These are phyloP conservation scores for Kingdonia uniflora DNA, from an alignment of 164 flowering plant species.

Conservation along the genomic window DNA sequence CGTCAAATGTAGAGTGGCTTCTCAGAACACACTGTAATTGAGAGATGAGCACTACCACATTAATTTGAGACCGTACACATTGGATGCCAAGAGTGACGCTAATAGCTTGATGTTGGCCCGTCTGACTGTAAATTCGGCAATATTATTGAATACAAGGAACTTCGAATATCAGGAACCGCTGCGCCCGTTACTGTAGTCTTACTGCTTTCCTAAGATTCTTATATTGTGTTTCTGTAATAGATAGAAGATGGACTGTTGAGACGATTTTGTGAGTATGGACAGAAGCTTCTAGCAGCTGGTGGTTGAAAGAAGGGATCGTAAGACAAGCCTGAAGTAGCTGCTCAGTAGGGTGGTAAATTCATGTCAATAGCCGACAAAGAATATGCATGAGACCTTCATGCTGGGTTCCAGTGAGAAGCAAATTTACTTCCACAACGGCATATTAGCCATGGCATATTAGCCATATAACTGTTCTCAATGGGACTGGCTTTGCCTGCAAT, in stretches of 20 bases:
- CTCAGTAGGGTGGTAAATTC: slow-evolving; percentile 24
- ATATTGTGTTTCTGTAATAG: slow-evolving; percentile 9
- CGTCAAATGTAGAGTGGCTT: slow-evolving; percentile 40
- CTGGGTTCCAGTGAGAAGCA: slow-evolving; percentile 34
- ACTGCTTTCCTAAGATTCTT: slow-evolving; percentile 21
- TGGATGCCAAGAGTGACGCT: slow-evolving; percentile 32
- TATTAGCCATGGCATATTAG: slow-evolving; percentile 21
- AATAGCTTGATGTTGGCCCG: slow-evolving; percentile 30
- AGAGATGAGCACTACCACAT: slow-evolving; percentile 21
- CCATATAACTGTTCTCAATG: too few species aligned
- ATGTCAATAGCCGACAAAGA: slow-evolving; percentile 22
- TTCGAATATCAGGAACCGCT: slow-evolving; percentile 30
- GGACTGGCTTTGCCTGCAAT: too few species aligned
- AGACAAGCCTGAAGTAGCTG: slow-evolving; percentile 23
- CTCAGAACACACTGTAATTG: slow-evolving; percentile 41
- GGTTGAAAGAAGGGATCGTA: slow-evolving; percentile 29
- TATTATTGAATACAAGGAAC: slow-evolving; percentile 25
- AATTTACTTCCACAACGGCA: slow-evolving; percentile 10
- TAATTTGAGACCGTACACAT: slow-evolving; percentile 15
- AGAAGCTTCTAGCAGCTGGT: slow-evolving; percentile 21
- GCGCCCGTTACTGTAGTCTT: slow-evolving; percentile 33
- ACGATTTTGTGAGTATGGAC: slow-evolving; percentile 20
- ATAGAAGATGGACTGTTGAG: slow-evolving; percentile 28
- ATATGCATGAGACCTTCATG: slow-evolving; percentile 28
- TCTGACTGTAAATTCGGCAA: slow-evolving; percentile 33